phyloP scores from a whole-genome alignment of 768 basidiomycete species.

The Suillus subluteus region DNA sequence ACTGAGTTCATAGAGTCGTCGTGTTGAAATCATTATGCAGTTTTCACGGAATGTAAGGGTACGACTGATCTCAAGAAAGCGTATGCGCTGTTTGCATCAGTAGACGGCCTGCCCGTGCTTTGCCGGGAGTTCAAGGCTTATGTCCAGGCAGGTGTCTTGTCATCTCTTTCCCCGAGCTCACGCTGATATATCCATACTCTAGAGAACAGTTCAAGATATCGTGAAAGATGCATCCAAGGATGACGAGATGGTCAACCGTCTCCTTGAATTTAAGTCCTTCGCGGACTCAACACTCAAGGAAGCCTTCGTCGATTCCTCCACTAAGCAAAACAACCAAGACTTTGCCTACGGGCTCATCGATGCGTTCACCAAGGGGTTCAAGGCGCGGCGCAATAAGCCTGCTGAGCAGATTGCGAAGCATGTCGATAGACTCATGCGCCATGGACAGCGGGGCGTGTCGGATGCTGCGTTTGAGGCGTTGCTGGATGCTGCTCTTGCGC shows the following conservation, averaged over 20 bases:
- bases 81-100: constrained; percentile 64
- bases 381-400: constrained; percentile 76
- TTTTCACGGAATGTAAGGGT: constrained; percentile 54
- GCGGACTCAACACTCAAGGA: constrained; percentile 52
- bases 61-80: constrained; percentile 49
- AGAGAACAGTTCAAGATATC: constrained; percentile 65
- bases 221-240: constrained; percentile 66
- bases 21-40: constrained; percentile 38
- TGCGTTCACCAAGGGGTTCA: constrained; percentile 76
- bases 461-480: constrained; percentile 65
- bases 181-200: background rate
- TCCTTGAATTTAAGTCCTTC: constrained; percentile 69
- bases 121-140: constrained; percentile 63
- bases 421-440: constrained; percentile 85
- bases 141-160: constrained; percentile 50
- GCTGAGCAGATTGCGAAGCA: constrained; percentile 94
- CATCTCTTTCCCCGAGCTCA: constrained; percentile 2
- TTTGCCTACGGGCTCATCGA: constrained; percentile 72
- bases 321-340: constrained; percentile 48
- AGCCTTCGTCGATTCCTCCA: constrained; percentile 51
- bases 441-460: constrained; percentile 72
- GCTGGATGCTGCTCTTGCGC: constrained; percentile 66
- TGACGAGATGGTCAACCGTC: constrained; percentile 75
- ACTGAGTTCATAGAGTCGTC: constrained; percentile 32
- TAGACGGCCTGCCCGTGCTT: constrained; percentile 56